These are phyloP conservation scores for Leishmania mexicana DNA, from an alignment of 208 protist genomes.

Conservation along the genomic window DNA sequence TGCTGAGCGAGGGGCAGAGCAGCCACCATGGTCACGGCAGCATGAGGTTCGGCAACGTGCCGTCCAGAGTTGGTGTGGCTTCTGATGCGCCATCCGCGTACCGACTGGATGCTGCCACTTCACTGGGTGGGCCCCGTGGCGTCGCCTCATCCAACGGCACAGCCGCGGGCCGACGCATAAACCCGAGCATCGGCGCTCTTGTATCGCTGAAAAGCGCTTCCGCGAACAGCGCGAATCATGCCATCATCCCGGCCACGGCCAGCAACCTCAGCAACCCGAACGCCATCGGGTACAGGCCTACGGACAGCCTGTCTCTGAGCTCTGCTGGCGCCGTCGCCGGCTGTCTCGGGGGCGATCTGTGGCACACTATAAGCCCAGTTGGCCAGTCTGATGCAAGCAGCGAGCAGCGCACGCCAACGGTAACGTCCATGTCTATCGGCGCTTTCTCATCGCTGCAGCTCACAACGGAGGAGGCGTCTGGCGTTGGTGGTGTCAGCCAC, in stretches of 20 bases:
- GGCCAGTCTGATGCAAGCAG: conserved; percentile 3
- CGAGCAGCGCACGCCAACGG: background rate
- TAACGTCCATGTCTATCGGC: background rate
- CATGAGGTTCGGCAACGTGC: background rate
- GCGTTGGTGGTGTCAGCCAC: background rate
- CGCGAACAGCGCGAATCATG: background rate
- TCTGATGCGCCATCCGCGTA: background rate
- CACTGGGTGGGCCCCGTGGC: background rate
- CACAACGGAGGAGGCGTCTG: conserved; percentile 5
- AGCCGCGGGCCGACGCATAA: conserved; percentile 17
- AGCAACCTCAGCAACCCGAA: background rate
- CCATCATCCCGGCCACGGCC: conserved; percentile 1
- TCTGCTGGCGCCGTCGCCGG: background rate
- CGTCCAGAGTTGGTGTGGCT: background rate
- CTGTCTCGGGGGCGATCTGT: conserved; percentile 4
- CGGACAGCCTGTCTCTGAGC: conserved; percentile 10
- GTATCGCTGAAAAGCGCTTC: conserved; percentile 1
- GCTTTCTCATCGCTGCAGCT: conserved; percentile 1
- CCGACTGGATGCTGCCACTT: background rate
- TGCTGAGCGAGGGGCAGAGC: background rate
- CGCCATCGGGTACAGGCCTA: background rate
- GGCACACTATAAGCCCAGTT: conserved; percentile 23
- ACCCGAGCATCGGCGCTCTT: conserved; percentile 12
- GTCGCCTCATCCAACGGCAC: background rate
- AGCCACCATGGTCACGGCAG: background rate